A percentile compares a stretch with the other conserved stretches of the same genome.
phyloP scores from a whole-genome alignment of 139 green algal species.

The Nannochloris sp. region DNA sequence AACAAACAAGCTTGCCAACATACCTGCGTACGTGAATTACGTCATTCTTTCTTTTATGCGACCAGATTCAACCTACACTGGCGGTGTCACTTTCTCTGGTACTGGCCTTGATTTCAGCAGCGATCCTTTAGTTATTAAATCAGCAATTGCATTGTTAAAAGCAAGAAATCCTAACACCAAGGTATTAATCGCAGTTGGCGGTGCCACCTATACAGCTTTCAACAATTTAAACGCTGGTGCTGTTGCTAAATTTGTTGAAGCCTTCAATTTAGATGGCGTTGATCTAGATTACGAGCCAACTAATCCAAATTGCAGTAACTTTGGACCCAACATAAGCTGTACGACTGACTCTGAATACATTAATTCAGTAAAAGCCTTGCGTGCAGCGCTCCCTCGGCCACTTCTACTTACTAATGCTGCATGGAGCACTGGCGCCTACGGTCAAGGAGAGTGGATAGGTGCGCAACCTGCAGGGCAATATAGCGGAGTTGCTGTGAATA shows the following conservation, averaged over 20 bases:
- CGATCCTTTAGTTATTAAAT: conserved; percentile 16
- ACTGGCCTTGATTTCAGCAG: conserved; percentile 35
- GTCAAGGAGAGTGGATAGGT: conserved; percentile 5
- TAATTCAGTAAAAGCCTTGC: conserved; percentile 2
- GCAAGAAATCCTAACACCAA: conserved; percentile 29
- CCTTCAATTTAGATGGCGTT: conserved; percentile 33
- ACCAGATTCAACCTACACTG: conserved; percentile 34
- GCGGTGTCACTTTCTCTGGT: conserved; percentile 15
- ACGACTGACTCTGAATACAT: conserved; percentile 28
- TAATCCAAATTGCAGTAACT: not conserved
- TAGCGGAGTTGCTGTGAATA: conserved; percentile 33
- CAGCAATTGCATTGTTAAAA: conserved; percentile 30
- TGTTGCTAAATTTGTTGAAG: conserved; percentile 31
- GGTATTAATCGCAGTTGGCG: conserved; percentile 27
- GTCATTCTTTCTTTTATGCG: conserved; percentile 33
- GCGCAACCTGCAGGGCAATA: conserved; percentile 1
- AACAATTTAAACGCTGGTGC: conserved; percentile 12
- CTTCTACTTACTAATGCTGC: conserved; percentile 27
- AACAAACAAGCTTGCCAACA: conserved; percentile 17
- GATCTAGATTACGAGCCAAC: conserved; percentile 30
- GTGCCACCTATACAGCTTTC: conserved; percentile 35
- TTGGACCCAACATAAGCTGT: conserved; percentile 13
- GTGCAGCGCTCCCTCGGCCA: conserved; percentile 26
- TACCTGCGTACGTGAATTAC: conserved; percentile 30
- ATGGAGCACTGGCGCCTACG: conserved; percentile 36